Conservation (phyloP, 140 eudicot species). For the Anethum foeniculum region DNA sequence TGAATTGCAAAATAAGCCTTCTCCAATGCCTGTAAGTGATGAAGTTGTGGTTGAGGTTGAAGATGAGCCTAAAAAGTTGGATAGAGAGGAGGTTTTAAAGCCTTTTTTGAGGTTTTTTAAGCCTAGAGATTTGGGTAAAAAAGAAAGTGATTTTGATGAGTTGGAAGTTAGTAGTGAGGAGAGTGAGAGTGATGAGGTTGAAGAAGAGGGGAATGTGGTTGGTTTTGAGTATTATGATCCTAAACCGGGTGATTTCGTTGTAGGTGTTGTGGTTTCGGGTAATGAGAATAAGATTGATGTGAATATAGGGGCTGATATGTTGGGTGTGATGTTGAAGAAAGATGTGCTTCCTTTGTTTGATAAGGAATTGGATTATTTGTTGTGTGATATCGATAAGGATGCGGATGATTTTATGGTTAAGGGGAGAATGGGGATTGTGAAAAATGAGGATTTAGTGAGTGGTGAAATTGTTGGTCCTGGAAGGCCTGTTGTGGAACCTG, state of each 20-base stretch:
- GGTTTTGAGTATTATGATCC: constrained; percentile 87
- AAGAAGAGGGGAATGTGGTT: constrained; percentile 34
- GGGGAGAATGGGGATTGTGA: constrained; percentile 71
- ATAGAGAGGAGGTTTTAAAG: constrained; percentile 62
- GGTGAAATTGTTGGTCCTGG: constrained; percentile 37
- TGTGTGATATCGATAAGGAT: constrained; percentile 62
- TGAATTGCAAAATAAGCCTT: constrained; percentile 65
- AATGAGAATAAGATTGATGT: constrained; percentile 91
- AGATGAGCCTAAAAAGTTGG: constrained; percentile 24
- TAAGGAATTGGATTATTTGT: constrained; percentile 61
- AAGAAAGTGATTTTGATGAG: constrained; percentile 30
- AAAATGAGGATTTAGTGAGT: constrained; percentile 46
- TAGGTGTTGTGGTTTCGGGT: constrained; percentile 94
- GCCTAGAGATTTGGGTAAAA: constrained; percentile 35
- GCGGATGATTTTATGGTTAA: constrained; percentile 47
- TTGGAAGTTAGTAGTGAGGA: constrained; percentile 17
- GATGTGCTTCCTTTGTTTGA: constrained; percentile 88
- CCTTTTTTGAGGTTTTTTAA: constrained; percentile 73
- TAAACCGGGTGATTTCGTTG: constrained; percentile 76
- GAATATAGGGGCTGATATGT: constrained; percentile 82
- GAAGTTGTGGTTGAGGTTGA: constrained; percentile 25
- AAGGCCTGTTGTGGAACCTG: constrained; percentile 79
- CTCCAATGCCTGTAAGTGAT: constrained; percentile 34
- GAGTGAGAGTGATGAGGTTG: constrained; percentile 14
- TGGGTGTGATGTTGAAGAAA: constrained; percentile 86